Evolutionary conservation across 2,329 filamentous ascomycete species (phyloP).

Genomic region (Camptophora hylomeconis): DNA sequence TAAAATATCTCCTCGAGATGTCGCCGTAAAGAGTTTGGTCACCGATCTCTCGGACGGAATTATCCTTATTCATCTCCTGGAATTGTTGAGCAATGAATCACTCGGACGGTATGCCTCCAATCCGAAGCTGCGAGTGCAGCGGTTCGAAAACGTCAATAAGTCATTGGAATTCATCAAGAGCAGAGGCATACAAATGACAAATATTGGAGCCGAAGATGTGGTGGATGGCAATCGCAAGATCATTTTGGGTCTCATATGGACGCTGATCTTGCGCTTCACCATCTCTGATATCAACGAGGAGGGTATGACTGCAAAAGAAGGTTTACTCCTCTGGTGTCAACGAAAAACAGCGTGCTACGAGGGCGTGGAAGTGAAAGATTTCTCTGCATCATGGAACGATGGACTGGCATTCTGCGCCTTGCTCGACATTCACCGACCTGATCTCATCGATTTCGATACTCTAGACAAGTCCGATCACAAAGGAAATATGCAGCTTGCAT

Average conservation of each 20-base stretch:
- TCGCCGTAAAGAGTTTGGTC: constrained; percentile 78
- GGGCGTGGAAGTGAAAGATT: constrained; percentile 89
- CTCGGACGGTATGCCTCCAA: constrained; percentile 94
- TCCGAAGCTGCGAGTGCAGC: constrained; percentile 89
- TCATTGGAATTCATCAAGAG: constrained; percentile 87
- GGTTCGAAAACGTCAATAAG: constrained; percentile 96
- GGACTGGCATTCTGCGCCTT: constrained; percentile 92
- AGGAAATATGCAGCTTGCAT: constrained; percentile 95
- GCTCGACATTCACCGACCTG: constrained; percentile 90
- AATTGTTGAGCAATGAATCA: constrained; percentile 87
- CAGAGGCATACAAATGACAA: constrained; percentile 89
- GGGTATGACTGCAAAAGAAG: constrained; percentile 94
- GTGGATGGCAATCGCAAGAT: constrained; percentile 98
- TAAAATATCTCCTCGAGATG: constrained; percentile 65
- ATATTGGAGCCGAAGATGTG: constrained; percentile 95
- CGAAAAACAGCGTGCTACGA: constrained; percentile 97
- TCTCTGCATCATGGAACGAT: constrained; percentile 93
- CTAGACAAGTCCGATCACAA: constrained; percentile 88
- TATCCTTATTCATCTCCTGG: constrained; percentile 88
- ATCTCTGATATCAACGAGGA: constrained; percentile 98
- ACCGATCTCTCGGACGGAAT: constrained; percentile 87
- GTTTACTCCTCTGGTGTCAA: constrained; percentile 91
- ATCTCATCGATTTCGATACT: constrained; percentile 91
- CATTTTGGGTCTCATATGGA: constrained; percentile 95
- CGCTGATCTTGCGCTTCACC: constrained; percentile 90